Conservation (phyloP, 345 rosid species). For the Viola odorata region DNA sequence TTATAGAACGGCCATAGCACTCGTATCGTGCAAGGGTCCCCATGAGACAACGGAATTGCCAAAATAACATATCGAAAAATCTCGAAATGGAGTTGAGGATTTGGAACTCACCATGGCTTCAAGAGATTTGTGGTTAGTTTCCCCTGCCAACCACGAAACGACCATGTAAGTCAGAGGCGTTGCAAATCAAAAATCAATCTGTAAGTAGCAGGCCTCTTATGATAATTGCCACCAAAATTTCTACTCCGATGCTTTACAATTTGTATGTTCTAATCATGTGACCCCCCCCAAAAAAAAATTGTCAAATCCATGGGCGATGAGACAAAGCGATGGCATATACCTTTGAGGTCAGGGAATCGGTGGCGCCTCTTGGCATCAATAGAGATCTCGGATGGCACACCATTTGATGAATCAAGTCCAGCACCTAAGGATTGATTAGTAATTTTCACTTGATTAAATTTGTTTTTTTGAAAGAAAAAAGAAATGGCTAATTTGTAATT, state of each 20-base stretch:
- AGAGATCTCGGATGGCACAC: conserved; percentile 31
- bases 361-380: conserved; percentile 36
- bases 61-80: neutral
- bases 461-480: no score
- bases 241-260: no score
- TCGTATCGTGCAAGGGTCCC: neutral
- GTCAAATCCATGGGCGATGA: neutral
- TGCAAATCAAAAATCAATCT: neutral
- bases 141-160: conserved; percentile 44
- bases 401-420: conserved; percentile 44
- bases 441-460: neutral
- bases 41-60: neutral
- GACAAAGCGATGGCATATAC: conserved; percentile 18
- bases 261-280: no score
- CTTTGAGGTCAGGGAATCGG: conserved; percentile 58
- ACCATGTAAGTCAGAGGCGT: neutral
- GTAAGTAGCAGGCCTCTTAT: no score
- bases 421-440: conserved; percentile 20
- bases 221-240: no score
- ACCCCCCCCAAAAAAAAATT: neutral
- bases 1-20: no score
- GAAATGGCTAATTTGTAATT: no score
- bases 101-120: conserved; percentile 68
- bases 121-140: conserved; percentile 60
- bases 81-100: neutral